These are phyloP conservation scores for Russula foetens DNA, from an alignment of 768 basidiomycete genomes.

Conservation along the genomic window DNA sequence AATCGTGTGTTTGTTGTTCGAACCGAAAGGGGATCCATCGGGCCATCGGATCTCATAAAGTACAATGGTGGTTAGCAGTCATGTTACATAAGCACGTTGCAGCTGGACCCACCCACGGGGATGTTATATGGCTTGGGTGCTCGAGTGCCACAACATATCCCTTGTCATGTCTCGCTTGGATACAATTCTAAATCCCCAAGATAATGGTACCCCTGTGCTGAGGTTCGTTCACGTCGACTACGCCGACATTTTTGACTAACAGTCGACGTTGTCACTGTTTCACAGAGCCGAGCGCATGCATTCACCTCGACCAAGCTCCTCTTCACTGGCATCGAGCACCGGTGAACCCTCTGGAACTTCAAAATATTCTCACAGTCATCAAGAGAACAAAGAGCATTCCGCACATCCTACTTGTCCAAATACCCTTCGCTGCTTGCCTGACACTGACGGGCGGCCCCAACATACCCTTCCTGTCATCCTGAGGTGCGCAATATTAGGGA, in stretches of 20 bases:
- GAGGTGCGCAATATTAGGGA: conserved; percentile 76
- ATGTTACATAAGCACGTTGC: neutral
- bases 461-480: conserved; percentile 82
- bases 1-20: neutral
- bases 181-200: conserved; percentile 19
- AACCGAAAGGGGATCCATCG: conserved; percentile 1
- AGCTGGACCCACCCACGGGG: conserved; percentile 1
- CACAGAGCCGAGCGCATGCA: conserved; percentile 2
- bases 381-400: conserved; percentile 37
- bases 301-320: conserved; percentile 8
- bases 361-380: neutral
- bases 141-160: neutral
- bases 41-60: conserved; percentile 17
- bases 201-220: neutral
- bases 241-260: neutral
- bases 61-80: conserved; percentile 8
- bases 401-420: conserved; percentile 75
- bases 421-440: conserved; percentile 66
- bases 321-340: conserved; percentile 12
- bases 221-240: conserved; percentile 4
- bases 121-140: conserved; percentile 5
- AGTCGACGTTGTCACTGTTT: neutral
- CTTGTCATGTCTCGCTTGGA: conserved; percentile 18
- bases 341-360: neutral
- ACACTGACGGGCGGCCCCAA: conserved; percentile 71